Conservation (phyloP, 345 rosid genomes). For the Lenwebbia sp. region DNA sequence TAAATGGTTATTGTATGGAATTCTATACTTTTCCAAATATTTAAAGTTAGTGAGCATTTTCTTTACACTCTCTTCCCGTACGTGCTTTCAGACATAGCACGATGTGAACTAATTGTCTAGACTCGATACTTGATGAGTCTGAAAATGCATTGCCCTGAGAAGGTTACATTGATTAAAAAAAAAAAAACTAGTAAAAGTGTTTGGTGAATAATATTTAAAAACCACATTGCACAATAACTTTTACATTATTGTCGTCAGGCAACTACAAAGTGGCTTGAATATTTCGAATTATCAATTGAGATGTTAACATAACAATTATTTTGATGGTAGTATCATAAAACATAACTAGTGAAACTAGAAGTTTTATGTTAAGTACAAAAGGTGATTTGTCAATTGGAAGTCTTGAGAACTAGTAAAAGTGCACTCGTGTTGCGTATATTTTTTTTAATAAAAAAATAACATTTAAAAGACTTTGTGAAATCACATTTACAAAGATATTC, state of each 20-base stretch:
- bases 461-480: too few species aligned
- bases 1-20: neutral
- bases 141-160: neutral
- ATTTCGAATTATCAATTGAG: neutral
- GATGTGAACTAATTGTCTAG: neutral
- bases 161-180: neutral
- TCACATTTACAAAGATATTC: too few species aligned
- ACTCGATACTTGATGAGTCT: neutral
- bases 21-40: neutral
- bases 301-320: neutral
- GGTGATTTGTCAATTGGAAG: too few species aligned
- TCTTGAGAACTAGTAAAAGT: too few species aligned
- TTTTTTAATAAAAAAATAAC: too few species aligned
- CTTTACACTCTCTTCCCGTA: neutral
- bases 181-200: neutral
- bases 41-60: neutral
- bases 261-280: neutral
- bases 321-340: too few species aligned
- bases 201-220: neutral
- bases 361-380: too few species aligned
- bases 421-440: too few species aligned
- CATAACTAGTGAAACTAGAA: too few species aligned
- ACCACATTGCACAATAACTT: neutral
- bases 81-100: neutral
- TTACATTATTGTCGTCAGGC: accelerated